Conservation (phyloP, 2,329 filamentous ascomycete genomes). For the Mycocentrospora acerina region DNA sequence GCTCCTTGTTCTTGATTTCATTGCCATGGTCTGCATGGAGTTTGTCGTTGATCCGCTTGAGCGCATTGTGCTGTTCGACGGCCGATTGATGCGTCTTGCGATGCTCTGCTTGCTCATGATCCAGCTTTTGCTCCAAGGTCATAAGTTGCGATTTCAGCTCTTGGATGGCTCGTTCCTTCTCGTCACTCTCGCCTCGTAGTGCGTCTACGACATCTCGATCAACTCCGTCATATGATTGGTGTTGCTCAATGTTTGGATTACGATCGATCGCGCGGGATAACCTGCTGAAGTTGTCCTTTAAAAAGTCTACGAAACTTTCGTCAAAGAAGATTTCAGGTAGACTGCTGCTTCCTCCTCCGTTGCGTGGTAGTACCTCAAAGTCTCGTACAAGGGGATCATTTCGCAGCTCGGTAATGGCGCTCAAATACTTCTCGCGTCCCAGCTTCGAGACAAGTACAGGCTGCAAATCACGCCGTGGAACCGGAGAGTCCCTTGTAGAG, state of each 20-base stretch:
- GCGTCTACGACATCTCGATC: constrained; percentile 92
- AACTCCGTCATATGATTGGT: constrained; percentile 83
- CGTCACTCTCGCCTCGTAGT: constrained; percentile 73
- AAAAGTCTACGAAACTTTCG: constrained; percentile 82
- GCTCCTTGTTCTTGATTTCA: constrained; percentile 57
- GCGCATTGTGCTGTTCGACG: constrained; percentile 50
- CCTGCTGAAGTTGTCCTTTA: constrained; percentile 93
- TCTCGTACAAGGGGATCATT: constrained; percentile 79
- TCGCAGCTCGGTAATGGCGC: constrained; percentile 75
- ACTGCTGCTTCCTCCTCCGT: constrained; percentile 48
- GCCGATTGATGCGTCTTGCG: constrained; percentile 59
- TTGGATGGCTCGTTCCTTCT: constrained; percentile 65
- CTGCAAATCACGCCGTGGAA: constrained; percentile 78
- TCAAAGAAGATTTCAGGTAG: constrained; percentile 86
- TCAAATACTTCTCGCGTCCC: constrained; percentile 83
- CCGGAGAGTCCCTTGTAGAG: constrained; percentile 93
- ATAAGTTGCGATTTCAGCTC: constrained; percentile 59
- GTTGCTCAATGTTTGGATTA: constrained; percentile 83
- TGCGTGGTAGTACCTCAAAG: constrained; percentile 82
- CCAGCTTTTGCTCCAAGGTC: constrained; percentile 58
- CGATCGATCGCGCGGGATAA: constrained; percentile 83
- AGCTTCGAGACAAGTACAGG: constrained; percentile 74
- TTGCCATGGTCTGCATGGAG: constrained; percentile 70
- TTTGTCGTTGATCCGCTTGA: constrained; percentile 69
- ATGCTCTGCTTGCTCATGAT: constrained; percentile 74